phyloP scores from a whole-genome alignment of 2,329 filamentous ascomycete species.

The Neofusicoccum umdonicola region DNA sequence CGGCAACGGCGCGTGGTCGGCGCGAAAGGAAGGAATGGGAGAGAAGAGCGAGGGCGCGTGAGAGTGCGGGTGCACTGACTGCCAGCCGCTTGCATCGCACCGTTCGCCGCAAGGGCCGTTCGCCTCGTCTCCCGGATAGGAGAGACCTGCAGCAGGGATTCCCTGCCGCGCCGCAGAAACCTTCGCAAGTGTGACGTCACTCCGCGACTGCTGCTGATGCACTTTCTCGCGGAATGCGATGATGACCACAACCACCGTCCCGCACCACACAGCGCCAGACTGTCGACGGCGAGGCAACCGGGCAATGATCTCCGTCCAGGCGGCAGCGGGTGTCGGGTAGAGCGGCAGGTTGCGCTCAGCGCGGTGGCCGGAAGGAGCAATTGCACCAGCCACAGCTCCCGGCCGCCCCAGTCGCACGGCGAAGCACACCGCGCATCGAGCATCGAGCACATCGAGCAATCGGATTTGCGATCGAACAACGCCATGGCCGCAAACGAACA shows the following conservation, averaged over 20 bases:
- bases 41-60: background rate
- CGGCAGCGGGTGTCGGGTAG: no score
- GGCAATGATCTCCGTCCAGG: no score
- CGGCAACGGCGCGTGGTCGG: background rate
- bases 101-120: background rate
- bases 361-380: background rate
- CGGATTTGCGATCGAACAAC: background rate
- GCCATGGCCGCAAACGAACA: background rate
- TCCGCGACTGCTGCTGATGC: background rate
- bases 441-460: background rate
- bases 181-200: conserved; percentile 2
- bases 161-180: background rate
- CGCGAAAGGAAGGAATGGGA: background rate
- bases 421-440: no score
- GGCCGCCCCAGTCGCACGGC: background rate
- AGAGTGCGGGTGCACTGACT: background rate
- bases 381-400: background rate
- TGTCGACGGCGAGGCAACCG: no score
- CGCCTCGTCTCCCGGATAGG: background rate
- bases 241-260: background rate
- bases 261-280: no score
- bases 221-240: background rate
- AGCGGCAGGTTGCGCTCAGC: no score
- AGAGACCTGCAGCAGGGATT: background rate
- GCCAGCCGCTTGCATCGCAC: background rate